phyloP scores from a whole-genome alignment of 345 rosid genomes.

The Citrus sp. region DNA sequence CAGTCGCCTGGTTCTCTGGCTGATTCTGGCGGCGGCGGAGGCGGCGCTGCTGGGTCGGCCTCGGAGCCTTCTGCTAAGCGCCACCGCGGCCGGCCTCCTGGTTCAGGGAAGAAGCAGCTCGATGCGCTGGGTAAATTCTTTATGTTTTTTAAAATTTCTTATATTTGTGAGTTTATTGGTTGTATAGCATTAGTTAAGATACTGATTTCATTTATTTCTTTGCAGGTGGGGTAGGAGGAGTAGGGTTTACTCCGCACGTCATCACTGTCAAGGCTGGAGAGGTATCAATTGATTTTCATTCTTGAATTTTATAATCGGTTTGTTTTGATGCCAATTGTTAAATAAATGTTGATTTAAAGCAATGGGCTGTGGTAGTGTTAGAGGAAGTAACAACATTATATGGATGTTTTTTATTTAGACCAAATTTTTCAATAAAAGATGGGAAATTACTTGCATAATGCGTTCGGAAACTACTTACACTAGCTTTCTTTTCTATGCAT shows the following conservation, averaged over 20 bases:
- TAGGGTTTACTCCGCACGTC: conserved; percentile 98
- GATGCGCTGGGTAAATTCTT: conserved; percentile 71
- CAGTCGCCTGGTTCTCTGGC: conserved; percentile 48
- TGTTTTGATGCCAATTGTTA: neutral
- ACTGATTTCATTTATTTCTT: conserved; percentile 4
- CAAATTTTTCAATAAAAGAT: neutral
- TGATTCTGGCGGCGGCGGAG: conserved; percentile 37
- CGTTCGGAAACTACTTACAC: neutral
- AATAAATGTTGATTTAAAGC: neutral
- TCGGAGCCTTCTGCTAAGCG: conserved; percentile 62
- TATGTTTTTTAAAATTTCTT: neutral
- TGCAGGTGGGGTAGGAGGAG: conserved; percentile 86
- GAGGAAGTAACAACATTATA: neutral
- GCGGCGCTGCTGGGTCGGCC: conserved; percentile 31
- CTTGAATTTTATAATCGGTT: neutral
- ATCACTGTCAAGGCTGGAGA: conserved; percentile 80
- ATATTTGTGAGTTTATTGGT: neutral
- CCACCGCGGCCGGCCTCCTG: conserved; percentile 89
- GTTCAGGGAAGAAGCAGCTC: conserved; percentile 85
- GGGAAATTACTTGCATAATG: neutral
- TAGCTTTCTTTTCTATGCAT: neutral
- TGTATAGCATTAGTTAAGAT: neutral
- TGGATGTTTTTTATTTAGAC: neutral
- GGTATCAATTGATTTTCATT: conserved; percentile 37
- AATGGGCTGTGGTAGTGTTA: neutral